Evolutionary conservation across 1,284 basidiomycete species (phyloP).

Genomic region (Erythrobasidium hasegawianum): DNA sequence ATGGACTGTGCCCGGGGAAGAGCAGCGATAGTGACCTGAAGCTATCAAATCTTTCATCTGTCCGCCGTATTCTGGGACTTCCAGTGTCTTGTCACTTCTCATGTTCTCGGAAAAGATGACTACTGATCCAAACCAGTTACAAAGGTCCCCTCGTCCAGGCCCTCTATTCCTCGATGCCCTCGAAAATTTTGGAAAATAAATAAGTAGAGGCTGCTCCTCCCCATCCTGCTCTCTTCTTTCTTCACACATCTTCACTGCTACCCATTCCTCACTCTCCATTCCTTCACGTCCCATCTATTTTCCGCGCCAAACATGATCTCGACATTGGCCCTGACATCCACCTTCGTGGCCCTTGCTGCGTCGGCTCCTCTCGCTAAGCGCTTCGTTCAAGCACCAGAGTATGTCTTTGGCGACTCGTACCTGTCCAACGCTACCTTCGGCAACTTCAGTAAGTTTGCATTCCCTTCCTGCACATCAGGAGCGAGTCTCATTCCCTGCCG

Average conservation of each 20-base stretch:
- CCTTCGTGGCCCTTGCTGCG: slow-evolving; percentile 30
- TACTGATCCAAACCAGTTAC: slow-evolving; percentile 1
- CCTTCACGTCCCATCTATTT: neutral
- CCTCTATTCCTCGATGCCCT: neutral
- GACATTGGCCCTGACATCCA: slow-evolving; percentile 9
- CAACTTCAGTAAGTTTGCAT: slow-evolving; percentile 17
- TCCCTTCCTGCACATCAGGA: too few species aligned
- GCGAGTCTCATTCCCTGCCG: too few species aligned
- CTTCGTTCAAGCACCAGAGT: slow-evolving; percentile 3
- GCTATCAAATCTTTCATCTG: too few species aligned
- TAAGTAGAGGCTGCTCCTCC: neutral
- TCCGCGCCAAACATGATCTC: slow-evolving; percentile 18
- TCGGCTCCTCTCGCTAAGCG: slow-evolving; percentile 22
- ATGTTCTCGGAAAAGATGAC: neutral
- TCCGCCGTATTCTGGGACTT: slow-evolving; percentile 7
- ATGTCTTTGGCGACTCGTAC: neutral
- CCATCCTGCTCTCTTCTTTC: slow-evolving; percentile 7
- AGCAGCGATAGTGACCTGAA: too few species aligned
- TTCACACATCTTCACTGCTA: slow-evolving; percentile 9
- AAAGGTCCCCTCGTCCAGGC: slow-evolving; percentile 2
- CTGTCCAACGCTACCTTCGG: slow-evolving; percentile 13
- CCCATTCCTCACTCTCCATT: too few species aligned
- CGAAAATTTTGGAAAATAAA: neutral
- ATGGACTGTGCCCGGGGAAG: too few species aligned
- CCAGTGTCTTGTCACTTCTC: slow-evolving; percentile 27